Evolutionary conservation across 768 basidiomycete species (phyloP).

Genomic region (Pulveroboletus ravenelii): DNA sequence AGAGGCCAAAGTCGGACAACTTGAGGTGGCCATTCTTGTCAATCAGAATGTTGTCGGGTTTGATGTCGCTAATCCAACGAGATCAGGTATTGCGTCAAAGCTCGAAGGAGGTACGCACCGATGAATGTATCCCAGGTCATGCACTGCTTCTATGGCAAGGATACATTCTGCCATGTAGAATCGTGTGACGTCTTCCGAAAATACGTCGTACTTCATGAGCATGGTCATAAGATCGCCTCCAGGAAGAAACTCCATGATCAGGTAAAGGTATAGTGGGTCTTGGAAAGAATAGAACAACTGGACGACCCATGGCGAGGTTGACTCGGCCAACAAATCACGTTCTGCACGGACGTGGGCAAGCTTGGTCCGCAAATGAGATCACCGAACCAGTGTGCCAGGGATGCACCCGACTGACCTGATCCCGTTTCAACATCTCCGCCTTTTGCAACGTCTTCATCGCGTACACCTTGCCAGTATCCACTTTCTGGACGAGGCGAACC

Average conservation of each 20-base stretch:
- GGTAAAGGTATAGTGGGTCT: constrained; percentile 90
- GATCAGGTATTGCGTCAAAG: constrained; percentile 1
- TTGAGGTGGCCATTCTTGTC: constrained; percentile 97
- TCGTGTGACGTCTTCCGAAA: constrained; percentile 96
- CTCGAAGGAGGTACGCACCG: constrained; percentile 50
- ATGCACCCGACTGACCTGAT: constrained; percentile 62
- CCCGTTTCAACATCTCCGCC: constrained; percentile 98
- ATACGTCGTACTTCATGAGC: constrained; percentile 99
- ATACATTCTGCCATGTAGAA: constrained; percentile 99
- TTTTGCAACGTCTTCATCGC: constrained; percentile 99
- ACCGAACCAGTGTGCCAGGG: neutral
- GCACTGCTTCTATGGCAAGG: constrained; percentile 95
- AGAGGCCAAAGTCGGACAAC: constrained; percentile 96
- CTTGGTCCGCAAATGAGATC: constrained; percentile 38
- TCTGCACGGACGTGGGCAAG: constrained; percentile 97
- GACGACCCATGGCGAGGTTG: constrained; percentile 95
- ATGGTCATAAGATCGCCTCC: constrained; percentile 99
- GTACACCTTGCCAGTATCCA: constrained; percentile 96
- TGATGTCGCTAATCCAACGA: constrained; percentile 73
- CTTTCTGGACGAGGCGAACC: constrained; percentile 95
- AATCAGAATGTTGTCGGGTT: constrained; percentile 98
- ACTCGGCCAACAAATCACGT: constrained; percentile 93
- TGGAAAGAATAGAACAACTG: constrained; percentile 99
- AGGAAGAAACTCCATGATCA: constrained; percentile 90
- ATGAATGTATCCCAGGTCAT: constrained; percentile 98